A percentile compares a stretch with the other conserved stretches of the same genome.
These are phyloP conservation scores for Inga oerstediana DNA, from an alignment of 306 rosid species.

Conservation along the genomic window DNA sequence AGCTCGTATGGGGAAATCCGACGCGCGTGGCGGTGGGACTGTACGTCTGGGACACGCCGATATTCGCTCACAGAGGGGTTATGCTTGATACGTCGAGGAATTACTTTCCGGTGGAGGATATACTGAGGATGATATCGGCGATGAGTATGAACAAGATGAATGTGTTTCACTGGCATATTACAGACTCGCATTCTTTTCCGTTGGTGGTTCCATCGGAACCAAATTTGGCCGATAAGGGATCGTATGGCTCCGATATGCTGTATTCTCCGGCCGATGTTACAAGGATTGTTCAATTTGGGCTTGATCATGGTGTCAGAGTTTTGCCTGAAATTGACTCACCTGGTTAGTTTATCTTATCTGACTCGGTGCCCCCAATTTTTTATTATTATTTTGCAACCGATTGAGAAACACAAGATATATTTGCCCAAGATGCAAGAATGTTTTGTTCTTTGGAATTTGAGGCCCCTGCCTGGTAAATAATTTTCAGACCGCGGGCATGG, in stretches of 20 bases:
- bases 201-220: slow-evolving; percentile 77
- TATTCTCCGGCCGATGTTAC: slow-evolving; percentile 64
- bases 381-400: too few relatives aligned
- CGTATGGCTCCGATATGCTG: slow-evolving; percentile 70
- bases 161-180: slow-evolving; percentile 87
- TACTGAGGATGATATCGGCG: slow-evolving; percentile 65
- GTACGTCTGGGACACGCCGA: slow-evolving; percentile 57
- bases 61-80: slow-evolving; percentile 61
- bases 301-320: slow-evolving; percentile 82
- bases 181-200: slow-evolving; percentile 89
- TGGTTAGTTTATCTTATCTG: slow-evolving; percentile 45
- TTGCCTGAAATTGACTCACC: slow-evolving; percentile 89
- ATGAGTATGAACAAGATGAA: slow-evolving; percentile 84
- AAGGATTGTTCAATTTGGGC: slow-evolving; percentile 61
- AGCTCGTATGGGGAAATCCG: slow-evolving; percentile 72
- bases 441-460: too few relatives aligned
- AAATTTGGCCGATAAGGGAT: slow-evolving; percentile 63
- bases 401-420: too few relatives aligned
- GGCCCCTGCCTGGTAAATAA: too few relatives aligned
- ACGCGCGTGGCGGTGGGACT: slow-evolving; percentile 50
- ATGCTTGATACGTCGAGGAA: slow-evolving; percentile 84
- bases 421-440: too few relatives aligned
- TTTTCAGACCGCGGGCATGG: too few relatives aligned
- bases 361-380: background rate
- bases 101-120: slow-evolving; percentile 55